These are phyloP conservation scores for Glycine latifolia DNA, from an alignment of 306 rosid species.

Conservation along the genomic window DNA sequence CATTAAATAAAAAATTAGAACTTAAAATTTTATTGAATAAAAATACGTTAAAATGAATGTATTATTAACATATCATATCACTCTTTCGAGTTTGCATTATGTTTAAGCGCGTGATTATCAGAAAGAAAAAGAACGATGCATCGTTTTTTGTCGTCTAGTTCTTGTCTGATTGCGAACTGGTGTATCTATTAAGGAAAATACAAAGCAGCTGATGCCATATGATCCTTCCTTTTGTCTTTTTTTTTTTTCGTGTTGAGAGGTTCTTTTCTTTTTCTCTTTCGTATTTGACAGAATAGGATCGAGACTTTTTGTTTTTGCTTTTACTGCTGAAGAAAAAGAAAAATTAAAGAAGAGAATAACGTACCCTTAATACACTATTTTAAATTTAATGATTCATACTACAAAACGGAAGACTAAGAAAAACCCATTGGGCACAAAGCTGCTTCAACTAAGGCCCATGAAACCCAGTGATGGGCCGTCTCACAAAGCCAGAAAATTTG, in stretches of 20 bases:
- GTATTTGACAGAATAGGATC: constrained; percentile 15
- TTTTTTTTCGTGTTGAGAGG: neutral
- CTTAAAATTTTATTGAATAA: too few species aligned
- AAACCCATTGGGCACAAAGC: too few species aligned
- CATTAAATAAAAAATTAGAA: too few species aligned
- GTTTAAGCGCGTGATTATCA: constrained; percentile 26
- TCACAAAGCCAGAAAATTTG: too few species aligned
- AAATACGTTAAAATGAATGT: too few species aligned
- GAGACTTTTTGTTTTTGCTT: constrained; percentile 7
- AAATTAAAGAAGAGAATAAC: neutral
- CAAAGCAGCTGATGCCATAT: constrained; percentile 23
- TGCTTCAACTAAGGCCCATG: too few species aligned
- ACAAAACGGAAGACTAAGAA: too few species aligned
- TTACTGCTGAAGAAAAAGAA: constrained; percentile 5
- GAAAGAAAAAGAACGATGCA: constrained; percentile 39
- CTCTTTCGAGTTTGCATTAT: neutral
- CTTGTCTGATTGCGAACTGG: constrained; percentile 38
- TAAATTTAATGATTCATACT: neutral
- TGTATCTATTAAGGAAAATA: constrained; percentile 4
- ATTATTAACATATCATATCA: too few species aligned
- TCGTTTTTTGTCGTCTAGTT: constrained; percentile 50
- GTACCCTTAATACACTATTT: neutral
- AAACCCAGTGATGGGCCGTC: too few species aligned
- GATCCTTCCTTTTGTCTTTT: constrained; percentile 42
- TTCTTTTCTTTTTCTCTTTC: constrained; percentile 33